Evolutionary conservation across 495 filamentous ascomycete genomes (phyloP).

Genomic region (Xylaria curta): DNA sequence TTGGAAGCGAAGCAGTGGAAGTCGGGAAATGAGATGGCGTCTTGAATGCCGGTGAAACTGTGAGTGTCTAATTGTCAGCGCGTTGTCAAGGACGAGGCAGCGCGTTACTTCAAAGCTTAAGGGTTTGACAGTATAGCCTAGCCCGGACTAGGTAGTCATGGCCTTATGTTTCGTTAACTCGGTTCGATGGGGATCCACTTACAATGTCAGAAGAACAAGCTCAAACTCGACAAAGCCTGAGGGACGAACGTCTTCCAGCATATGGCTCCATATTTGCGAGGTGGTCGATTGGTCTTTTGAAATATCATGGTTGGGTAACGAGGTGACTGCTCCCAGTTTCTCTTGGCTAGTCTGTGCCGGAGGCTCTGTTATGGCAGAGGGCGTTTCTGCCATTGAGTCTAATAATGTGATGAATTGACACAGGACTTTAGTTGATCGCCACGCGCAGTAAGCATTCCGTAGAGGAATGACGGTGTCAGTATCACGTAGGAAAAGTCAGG

Average conservation of each 20-base stretch:
- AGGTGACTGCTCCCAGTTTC: background rate
- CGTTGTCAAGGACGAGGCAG: background rate
- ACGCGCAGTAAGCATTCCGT: background rate
- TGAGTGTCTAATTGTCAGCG: constrained; percentile 27
- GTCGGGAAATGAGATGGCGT: constrained; percentile 66
- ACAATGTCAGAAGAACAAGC: constrained; percentile 53
- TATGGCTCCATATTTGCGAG: constrained; percentile 44
- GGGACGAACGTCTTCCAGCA: constrained; percentile 45
- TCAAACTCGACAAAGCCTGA: constrained; percentile 48
- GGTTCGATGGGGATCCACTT: constrained; percentile 26
- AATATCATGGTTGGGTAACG: background rate
- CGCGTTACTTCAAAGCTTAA: background rate
- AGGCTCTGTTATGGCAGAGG: background rate
- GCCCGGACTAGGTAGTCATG: background rate
- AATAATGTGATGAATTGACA: background rate
- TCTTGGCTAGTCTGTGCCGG: background rate
- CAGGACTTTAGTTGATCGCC: background rate
- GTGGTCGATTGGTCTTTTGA: constrained; percentile 16
- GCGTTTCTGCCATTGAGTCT: constrained; percentile 1
- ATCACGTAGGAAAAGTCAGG: constrained; percentile 1
- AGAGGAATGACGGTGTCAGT: background rate
- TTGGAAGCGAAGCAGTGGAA: constrained; percentile 70
- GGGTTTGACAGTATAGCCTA: background rate
- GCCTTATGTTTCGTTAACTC: background rate
- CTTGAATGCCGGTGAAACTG: constrained; percentile 56